Percentiles rank a stretch among this genome's conserved stretches.
These are phyloP conservation scores for Kalaharituber pfeilii DNA, from an alignment of 2,329 filamentous ascomycete species.

Conservation along the genomic window DNA sequence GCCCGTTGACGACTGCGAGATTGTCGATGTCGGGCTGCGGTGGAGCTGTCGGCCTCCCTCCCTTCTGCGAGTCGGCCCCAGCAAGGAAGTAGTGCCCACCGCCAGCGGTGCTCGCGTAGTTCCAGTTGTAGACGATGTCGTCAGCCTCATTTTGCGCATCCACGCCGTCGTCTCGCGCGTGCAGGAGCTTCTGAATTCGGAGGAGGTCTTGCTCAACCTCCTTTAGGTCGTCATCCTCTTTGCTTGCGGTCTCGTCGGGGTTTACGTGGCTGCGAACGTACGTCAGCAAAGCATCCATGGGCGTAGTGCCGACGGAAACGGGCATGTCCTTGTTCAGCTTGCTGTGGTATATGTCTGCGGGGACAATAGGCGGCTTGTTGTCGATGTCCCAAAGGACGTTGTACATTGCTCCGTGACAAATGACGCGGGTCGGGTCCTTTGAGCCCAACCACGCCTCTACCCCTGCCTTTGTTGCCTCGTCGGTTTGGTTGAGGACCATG, in stretches of 20 bases:
- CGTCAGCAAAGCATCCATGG: constrained; percentile 28
- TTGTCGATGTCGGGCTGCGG: neutral
- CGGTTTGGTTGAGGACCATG: constrained; percentile 17
- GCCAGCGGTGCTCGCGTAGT: constrained; percentile 21
- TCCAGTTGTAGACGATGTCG: constrained; percentile 25
- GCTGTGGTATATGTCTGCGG: constrained; percentile 23
- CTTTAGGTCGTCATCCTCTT: neutral
- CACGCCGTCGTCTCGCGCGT: constrained; percentile 25
- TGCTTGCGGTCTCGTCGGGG: neutral
- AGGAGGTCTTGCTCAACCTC: too few species aligned
- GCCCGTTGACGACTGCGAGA: constrained; percentile 11
- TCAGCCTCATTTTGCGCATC: constrained; percentile 24
- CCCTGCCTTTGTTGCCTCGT: constrained; percentile 15
- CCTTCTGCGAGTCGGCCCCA: constrained; percentile 11
- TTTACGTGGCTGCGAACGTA: constrained; percentile 20
- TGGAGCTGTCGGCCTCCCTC: constrained; percentile 2
- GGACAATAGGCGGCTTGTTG: constrained; percentile 23
- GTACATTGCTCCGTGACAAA: constrained; percentile 29
- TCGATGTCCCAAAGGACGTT: constrained; percentile 26
- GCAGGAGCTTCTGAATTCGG: constrained; percentile 22
- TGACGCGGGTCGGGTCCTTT: constrained; percentile 10
- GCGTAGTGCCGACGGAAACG: constrained; percentile 28
- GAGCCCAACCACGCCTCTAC: constrained; percentile 9
- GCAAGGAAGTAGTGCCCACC: constrained; percentile 23
- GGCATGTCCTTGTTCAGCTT: constrained; percentile 9